Evolutionary conservation across 768 basidiomycete genomes (phyloP), one percentile per base, ranked within the genome.

Genomic region (Scleroderma bovista): DNA sequence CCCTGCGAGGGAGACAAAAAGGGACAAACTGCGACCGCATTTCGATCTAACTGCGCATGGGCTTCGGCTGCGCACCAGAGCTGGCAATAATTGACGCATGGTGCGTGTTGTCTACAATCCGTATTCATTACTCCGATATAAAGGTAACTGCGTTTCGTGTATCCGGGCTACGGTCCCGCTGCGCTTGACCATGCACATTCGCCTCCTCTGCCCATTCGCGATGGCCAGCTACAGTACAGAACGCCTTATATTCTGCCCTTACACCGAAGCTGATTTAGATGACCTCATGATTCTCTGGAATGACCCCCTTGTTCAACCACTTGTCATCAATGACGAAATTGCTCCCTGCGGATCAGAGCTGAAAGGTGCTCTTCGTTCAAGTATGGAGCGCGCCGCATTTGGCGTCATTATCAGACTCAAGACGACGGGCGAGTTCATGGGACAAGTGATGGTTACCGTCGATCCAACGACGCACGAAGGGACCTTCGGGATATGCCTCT

Each of bases 221-320:
- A 66, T 67, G 59, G 29, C 44, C 31, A 17, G 44, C 31, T 58
- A 66, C 50, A 59, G 59, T 22, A 72, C 71, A 11, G 46, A 68
- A 19, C 68, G 63, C 19, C 59, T 72, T 13, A 52, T 60, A 16
- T 59, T 72, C 10, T 72, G 69, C 13, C 61, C 68, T 9, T 66
- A 60, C 51, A 24, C 56, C 46, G 60, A 67, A 16, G 57, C 59
- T 34, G 72, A 73, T 46, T 55, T 70, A 33, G 58, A 63, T 33
- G 60, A 62, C 33, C 50, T 72, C 20, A 39, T 58, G 11, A 40
- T 3, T 31, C 58, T 72, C 46, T 64, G 62, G 59, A 65, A 56
- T 46, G 60, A 70, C 22, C 60, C 60, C n/a, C 56, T 52, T 46
- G 60, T 72, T 29, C 61, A 56, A 23, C 34, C 56, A 6, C 46